Conservation (phyloP, 129 eudicot species). For the Tagetes erecta region DNA sequence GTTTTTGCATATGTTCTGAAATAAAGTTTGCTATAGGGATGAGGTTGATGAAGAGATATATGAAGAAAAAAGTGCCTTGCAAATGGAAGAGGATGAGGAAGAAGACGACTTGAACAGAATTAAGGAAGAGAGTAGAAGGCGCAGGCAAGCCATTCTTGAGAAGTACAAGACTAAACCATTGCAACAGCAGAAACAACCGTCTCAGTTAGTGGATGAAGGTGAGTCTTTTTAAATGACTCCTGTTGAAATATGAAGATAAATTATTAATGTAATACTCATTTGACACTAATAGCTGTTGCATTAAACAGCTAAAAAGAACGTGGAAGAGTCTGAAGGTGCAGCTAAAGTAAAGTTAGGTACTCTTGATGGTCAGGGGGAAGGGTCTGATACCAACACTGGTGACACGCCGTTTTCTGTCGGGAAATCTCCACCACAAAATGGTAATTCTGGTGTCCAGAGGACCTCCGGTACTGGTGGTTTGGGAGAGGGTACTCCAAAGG, state of each 20-base stretch:
- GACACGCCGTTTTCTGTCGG: constrained; percentile 58
- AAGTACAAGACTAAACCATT: constrained; percentile 62
- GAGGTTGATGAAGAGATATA: constrained; percentile 53
- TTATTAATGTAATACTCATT: constrained; percentile 5
- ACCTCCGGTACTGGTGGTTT: constrained; percentile 59
- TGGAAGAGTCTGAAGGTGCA: constrained; percentile 36
- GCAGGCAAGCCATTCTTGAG: constrained; percentile 88
- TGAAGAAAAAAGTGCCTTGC: constrained; percentile 58
- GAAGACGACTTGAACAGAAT: constrained; percentile 88
- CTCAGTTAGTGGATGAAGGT: constrained; percentile 41
- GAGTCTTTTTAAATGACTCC: not conserved
- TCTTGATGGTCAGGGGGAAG: constrained; percentile 39
- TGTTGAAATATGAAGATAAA: constrained; percentile 8
- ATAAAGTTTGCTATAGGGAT: constrained; percentile 46
- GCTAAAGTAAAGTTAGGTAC: constrained; percentile 40
- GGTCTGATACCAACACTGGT: constrained; percentile 40
- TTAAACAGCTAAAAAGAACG: constrained; percentile 40
- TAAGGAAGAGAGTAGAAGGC: constrained; percentile 94
- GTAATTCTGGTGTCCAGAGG: constrained; percentile 44
- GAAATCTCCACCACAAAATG: constrained; percentile 66
- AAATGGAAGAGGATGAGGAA: constrained; percentile 78
- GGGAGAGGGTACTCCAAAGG: constrained; percentile 97
- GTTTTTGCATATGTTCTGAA: constrained; percentile 16
- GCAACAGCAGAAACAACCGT: constrained; percentile 41
- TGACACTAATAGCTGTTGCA: constrained; percentile 1